Conservation (phyloP, 345 rosid genomes). For the Pelargonium nanum region DNA sequence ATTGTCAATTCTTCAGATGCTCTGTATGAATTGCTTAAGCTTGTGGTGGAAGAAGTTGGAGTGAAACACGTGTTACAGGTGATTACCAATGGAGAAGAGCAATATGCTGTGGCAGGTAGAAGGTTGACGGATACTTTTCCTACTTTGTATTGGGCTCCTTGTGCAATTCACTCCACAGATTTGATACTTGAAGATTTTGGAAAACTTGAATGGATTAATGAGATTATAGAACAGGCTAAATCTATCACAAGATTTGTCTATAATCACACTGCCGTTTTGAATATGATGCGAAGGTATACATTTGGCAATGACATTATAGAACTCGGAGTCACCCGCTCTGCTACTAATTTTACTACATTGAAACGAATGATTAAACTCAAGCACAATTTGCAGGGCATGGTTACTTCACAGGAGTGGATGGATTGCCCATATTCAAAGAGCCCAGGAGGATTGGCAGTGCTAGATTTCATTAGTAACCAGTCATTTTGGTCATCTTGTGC, state of each 20-base stretch:
- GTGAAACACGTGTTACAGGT: constrained; percentile 65
- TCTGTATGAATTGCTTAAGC: constrained; percentile 49
- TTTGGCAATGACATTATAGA: constrained; percentile 63
- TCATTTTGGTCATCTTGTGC: constrained; percentile 71
- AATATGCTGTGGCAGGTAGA: constrained; percentile 46
- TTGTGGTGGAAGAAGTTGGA: constrained; percentile 77
- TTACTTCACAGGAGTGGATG: constrained; percentile 79
- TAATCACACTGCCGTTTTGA: constrained; percentile 58
- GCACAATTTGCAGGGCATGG: constrained; percentile 65
- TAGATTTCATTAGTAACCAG: constrained; percentile 53
- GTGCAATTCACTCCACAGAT: constrained; percentile 62
- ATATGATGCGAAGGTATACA: constrained; percentile 65
- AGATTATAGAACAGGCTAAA: constrained; percentile 60
- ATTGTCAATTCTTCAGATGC: constrained; percentile 38
- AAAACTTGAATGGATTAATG: constrained; percentile 57
- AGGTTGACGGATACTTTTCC: constrained; percentile 57
- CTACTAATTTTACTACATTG: constrained; percentile 64
- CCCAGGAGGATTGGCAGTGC: constrained; percentile 55
- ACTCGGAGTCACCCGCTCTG: constrained; percentile 43
- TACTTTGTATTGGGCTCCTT: constrained; percentile 80
- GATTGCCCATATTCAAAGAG: constrained; percentile 60
- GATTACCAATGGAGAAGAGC: constrained; percentile 56
- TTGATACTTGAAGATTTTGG: constrained; percentile 66
- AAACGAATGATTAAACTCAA: constrained; percentile 45
- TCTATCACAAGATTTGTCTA: constrained; percentile 70